A percentile compares a stretch with the other conserved stretches of the same genome.
These are phyloP conservation scores for Spirogloea muscicola DNA, from an alignment of 139 green algal species.

Conservation along the genomic window DNA sequence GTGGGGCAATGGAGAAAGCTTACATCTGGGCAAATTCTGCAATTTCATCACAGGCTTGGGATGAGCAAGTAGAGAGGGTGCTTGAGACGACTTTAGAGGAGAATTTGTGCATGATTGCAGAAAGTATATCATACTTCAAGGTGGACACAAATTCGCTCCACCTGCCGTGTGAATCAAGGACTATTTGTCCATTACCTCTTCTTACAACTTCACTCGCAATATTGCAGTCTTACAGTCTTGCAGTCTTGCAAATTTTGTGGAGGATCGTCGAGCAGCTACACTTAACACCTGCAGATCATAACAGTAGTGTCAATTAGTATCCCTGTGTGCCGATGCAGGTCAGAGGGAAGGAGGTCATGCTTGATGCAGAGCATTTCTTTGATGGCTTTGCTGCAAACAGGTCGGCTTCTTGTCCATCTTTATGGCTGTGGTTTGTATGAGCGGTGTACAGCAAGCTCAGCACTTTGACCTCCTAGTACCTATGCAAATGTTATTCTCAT, in stretches of 20 bases:
- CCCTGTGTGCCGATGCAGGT: not conserved
- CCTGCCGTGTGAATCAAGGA: no score
- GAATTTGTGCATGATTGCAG: slow-evolving; percentile 51
- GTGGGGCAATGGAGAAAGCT: no score
- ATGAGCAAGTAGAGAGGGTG: slow-evolving; percentile 48
- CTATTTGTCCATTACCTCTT: no score
- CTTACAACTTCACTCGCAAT: no score
- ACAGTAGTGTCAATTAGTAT: not conserved
- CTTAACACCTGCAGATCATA: no score
- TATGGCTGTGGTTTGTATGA: not conserved
- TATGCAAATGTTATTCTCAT: no score
- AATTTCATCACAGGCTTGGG: slow-evolving; percentile 45
- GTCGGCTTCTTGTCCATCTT: not conserved
- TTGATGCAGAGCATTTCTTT: slow-evolving; percentile 49
- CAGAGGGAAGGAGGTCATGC: slow-evolving; percentile 35
- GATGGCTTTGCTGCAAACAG: slow-evolving; percentile 30
- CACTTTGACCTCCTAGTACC: no score
- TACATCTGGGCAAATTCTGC: no score
- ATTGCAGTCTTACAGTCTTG: no score
- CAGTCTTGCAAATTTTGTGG: no score
- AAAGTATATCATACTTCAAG: slow-evolving; percentile 50
- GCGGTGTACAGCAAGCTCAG: not conserved
- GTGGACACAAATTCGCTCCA: no score
- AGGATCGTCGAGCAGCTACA: no score
- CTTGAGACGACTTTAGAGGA: slow-evolving; percentile 42